A percentile compares a stretch with the other conserved stretches of the same genome.
Evolutionary conservation across 208 protist species (phyloP).

Genomic region (Crithidia thermophila): DNA sequence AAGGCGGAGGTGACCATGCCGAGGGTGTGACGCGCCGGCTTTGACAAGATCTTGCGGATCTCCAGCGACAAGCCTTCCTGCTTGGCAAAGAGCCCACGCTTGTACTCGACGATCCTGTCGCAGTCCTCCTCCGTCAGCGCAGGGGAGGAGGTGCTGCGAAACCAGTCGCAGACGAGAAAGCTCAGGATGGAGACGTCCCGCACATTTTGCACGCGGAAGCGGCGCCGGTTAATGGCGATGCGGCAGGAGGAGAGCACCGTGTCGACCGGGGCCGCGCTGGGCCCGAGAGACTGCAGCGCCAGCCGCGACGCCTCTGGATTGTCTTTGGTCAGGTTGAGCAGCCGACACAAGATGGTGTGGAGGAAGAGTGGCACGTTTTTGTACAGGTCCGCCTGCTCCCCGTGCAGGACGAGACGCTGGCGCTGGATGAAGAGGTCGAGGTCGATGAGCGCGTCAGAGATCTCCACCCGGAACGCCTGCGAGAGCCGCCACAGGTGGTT

Average conservation of each 20-base stretch:
- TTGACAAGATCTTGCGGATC: conserved; percentile 58
- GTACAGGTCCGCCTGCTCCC: conserved; percentile 79
- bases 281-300: conserved; percentile 64
- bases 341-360: conserved; percentile 72
- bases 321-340: conserved; percentile 62
- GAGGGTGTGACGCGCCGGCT: conserved; percentile 74
- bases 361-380: conserved; percentile 76
- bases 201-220: conserved; percentile 63
- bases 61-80: conserved; percentile 38
- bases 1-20: conserved; percentile 78
- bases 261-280: conserved; percentile 55
- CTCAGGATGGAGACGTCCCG: conserved; percentile 62
- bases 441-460: conserved; percentile 77
- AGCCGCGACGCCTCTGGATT: conserved; percentile 37
- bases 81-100: conserved; percentile 40
- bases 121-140: conserved; percentile 61
- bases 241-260: conserved; percentile 56
- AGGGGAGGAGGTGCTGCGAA: conserved; percentile 65
- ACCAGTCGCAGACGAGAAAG: conserved; percentile 86
- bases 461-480: conserved; percentile 78
- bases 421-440: conserved; percentile 80
- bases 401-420: conserved; percentile 82
- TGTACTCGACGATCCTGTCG: conserved; percentile 63
- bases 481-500: conserved; percentile 82
- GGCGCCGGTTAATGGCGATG: conserved; percentile 77